phyloP scores from a whole-genome alignment of 768 basidiomycete genomes.

The Leccinum pellstonianum region DNA sequence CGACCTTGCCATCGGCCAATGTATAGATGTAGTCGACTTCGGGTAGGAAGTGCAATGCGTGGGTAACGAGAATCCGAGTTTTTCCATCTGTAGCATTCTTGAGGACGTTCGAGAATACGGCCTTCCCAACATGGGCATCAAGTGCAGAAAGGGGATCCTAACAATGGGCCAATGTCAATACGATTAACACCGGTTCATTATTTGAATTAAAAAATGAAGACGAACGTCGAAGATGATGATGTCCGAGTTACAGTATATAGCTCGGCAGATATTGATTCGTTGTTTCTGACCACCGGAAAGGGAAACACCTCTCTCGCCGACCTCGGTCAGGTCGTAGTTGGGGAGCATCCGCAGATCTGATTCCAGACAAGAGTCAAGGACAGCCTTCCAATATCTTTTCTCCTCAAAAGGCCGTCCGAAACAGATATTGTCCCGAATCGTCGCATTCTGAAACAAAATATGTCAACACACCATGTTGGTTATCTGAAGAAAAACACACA shows the following conservation, averaged over 20 bases:
- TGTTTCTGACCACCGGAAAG: conserved; percentile 69
- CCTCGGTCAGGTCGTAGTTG: not conserved
- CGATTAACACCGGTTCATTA: too few relatives aligned
- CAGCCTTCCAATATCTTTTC: conserved; percentile 76
- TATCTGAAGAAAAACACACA: not conserved
- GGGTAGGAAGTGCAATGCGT: conserved; percentile 72
- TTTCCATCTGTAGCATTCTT: conserved; percentile 59
- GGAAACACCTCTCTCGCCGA: conserved; percentile 69
- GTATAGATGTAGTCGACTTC: conserved; percentile 85
- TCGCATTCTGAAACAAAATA: conserved; percentile 55
- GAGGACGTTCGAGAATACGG: conserved; percentile 83
- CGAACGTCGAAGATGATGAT: too few relatives aligned
- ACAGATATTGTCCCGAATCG: conserved; percentile 84
- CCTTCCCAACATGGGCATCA: conserved; percentile 89
- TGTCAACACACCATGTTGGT: not conserved
- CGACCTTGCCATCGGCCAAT: conserved; percentile 72
- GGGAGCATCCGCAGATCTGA: conserved; percentile 65
- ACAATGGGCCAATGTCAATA: not conserved
- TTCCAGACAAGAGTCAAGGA: conserved; percentile 75
- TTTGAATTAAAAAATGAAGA: too few relatives aligned
- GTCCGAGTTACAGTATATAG: conserved; percentile 8
- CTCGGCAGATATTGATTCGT: too few relatives aligned
- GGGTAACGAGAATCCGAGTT: conserved; percentile 47
- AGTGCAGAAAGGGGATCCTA: conserved; percentile 83
- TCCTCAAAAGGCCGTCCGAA: conserved; percentile 85